A percentile compares a stretch with the other conserved stretches of the same genome.
phyloP scores from a whole-genome alignment of 257 asterid species.

The Solanum tarijense region DNA sequence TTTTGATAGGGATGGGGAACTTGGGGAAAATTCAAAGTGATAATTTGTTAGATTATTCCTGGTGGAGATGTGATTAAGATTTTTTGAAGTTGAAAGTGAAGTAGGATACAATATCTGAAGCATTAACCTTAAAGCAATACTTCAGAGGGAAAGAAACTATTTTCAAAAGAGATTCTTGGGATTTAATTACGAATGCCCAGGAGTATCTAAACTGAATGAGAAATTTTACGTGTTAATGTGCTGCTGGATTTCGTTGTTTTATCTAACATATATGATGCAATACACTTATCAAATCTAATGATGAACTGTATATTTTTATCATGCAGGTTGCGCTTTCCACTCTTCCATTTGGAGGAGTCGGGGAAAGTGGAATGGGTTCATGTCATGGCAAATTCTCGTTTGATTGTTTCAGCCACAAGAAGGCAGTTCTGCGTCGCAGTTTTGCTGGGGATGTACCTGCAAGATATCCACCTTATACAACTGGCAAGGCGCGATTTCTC shows the following conservation, averaged over 20 bases:
- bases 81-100: background rate
- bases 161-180: background rate
- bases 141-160: background rate
- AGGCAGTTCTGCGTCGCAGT: constrained; percentile 60
- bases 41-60: background rate
- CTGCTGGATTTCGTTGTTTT: background rate
- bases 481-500: constrained; percentile 41
- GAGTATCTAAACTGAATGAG: background rate
- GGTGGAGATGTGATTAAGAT: background rate
- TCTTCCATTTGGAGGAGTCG: constrained; percentile 92
- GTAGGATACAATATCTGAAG: background rate
- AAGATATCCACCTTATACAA: constrained; percentile 84
- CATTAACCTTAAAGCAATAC: background rate
- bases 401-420: constrained; percentile 87
- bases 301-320: background rate
- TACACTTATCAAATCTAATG: background rate
- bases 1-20: background rate
- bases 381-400: constrained; percentile 87
- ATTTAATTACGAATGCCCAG: background rate
- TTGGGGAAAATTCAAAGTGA: background rate
- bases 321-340: constrained; percentile 48
- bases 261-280: background rate
- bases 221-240: background rate
- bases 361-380: constrained; percentile 93
- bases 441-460: constrained; percentile 60